These are phyloP conservation scores for Pseudozyma hubeiensis DNA, from an alignment of 1,284 basidiomycete genomes.

Conservation along the genomic window DNA sequence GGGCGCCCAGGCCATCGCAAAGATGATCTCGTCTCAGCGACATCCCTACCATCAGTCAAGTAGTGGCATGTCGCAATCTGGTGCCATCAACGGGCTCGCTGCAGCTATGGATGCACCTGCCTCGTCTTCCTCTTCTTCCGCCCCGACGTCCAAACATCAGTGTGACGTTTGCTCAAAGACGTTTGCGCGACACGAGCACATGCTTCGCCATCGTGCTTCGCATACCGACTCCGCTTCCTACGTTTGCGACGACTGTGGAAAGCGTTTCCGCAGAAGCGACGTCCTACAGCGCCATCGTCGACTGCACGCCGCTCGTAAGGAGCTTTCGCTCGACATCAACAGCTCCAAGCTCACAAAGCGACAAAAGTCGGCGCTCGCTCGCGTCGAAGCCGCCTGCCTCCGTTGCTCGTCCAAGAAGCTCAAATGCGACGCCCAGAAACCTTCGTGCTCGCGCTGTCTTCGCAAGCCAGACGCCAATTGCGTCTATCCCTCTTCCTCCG, in stretches of 20 bases:
- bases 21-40: slow-evolving; percentile 7
- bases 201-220: slow-evolving; percentile 27
- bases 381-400: slow-evolving; percentile 23
- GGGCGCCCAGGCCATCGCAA: slow-evolving; percentile 2
- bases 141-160: slow-evolving; percentile 7
- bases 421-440: slow-evolving; percentile 20
- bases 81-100: too few relatives aligned
- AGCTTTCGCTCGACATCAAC: slow-evolving; percentile 14
- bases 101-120: too few relatives aligned
- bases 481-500: slow-evolving; percentile 9
- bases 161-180: slow-evolving; percentile 23
- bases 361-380: slow-evolving; percentile 14
- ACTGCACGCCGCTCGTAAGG: slow-evolving; percentile 7
- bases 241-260: slow-evolving; percentile 17
- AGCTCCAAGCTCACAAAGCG: slow-evolving; percentile 16
- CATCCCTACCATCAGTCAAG: not conserved
- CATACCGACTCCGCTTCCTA: slow-evolving; percentile 17
- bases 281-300: slow-evolving; percentile 24
- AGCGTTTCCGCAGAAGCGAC: slow-evolving; percentile 21
- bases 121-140: slow-evolving; percentile 1
- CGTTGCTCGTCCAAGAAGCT: slow-evolving; percentile 27
- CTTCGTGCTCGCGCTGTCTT: slow-evolving; percentile 22
- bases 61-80: not conserved
- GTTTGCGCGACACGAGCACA: slow-evolving; percentile 26
- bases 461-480: slow-evolving; percentile 9